Evolutionary conservation across 257 asterid species (phyloP).

Genomic region (Scutellaria galericulata): DNA sequence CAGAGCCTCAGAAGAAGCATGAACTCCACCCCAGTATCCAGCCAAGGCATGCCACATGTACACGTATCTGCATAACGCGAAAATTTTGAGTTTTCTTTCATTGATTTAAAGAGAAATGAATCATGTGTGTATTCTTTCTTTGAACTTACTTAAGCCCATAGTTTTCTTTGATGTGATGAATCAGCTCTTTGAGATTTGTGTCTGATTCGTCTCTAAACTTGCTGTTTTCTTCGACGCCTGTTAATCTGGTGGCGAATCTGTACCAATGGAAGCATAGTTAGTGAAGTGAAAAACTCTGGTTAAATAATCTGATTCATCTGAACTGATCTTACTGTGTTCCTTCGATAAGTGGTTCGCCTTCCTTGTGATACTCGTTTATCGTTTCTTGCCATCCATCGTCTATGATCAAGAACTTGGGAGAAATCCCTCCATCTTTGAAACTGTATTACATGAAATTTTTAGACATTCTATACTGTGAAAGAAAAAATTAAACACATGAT

Average conservation of each 20-base stretch:
- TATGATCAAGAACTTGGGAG: constrained; percentile 65
- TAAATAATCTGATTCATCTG: not conserved
- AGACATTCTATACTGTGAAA: not conserved
- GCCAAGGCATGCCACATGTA: constrained; percentile 82
- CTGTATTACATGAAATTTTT: constrained; percentile 34
- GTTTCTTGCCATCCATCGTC: constrained; percentile 91
- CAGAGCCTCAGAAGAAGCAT: constrained; percentile 43
- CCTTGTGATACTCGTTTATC: constrained; percentile 52
- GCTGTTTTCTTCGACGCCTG: constrained; percentile 56
- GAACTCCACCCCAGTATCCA: constrained; percentile 88
- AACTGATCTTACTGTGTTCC: constrained; percentile 60
- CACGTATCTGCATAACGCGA: constrained; percentile 48
- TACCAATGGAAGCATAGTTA: constrained; percentile 21
- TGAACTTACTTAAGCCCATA: constrained; percentile 54
- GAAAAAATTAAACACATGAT: not conserved
- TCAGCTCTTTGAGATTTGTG: constrained; percentile 43
- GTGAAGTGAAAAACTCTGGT: not conserved
- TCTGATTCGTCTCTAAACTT: constrained; percentile 48
- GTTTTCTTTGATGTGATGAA: constrained; percentile 52
- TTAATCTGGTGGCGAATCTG: constrained; percentile 61
- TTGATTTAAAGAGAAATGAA: not conserved
- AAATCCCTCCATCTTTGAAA: constrained; percentile 59
- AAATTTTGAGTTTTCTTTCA: not conserved
- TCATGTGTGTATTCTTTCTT: not conserved
- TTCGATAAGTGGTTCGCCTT: constrained; percentile 50